These are phyloP conservation scores for Solanum bulbocastanum DNA, from an alignment of 257 asterid genomes.

Conservation along the genomic window DNA sequence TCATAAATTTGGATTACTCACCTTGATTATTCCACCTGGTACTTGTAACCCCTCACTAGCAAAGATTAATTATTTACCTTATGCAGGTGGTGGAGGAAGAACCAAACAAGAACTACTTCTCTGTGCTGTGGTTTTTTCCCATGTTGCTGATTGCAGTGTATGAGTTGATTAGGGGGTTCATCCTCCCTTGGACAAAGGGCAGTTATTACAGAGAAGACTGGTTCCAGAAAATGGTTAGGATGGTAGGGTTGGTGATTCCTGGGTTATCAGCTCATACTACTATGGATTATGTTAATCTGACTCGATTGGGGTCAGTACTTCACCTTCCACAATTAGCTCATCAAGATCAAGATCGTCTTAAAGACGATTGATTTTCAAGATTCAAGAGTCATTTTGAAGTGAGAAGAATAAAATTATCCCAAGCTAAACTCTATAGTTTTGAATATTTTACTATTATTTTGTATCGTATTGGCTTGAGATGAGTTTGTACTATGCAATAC, in stretches of 20 bases:
- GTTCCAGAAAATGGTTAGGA: slow-evolving; percentile 27
- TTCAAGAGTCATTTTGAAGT: background rate
- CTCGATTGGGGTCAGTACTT: slow-evolving; percentile 32
- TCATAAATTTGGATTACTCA: background rate
- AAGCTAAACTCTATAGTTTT: background rate
- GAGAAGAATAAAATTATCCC: background rate
- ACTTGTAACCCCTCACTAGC: background rate
- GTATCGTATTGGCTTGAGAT: background rate
- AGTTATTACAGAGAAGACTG: slow-evolving; percentile 40
- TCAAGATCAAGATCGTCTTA: background rate
- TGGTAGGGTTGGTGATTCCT: slow-evolving; percentile 31
- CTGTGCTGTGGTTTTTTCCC: slow-evolving; percentile 29
- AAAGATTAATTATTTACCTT: background rate
- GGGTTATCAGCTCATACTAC: slow-evolving; percentile 47
- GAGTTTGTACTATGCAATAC: background rate
- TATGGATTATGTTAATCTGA: slow-evolving; percentile 47
- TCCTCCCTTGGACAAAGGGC: slow-evolving; percentile 38
- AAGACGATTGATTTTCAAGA: slow-evolving; percentile 1
- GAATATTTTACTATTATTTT: background rate
- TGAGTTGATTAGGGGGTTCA: slow-evolving; percentile 47
- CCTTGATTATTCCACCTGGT: background rate
- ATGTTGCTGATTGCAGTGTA: slow-evolving; percentile 31
- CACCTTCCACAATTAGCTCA: background rate
- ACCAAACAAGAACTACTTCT: slow-evolving; percentile 72
- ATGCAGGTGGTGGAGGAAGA: slow-evolving; percentile 52